Evolutionary conservation across 441 rosid species (phyloP).

Genomic region (Metrosideros polymorpha): DNA sequence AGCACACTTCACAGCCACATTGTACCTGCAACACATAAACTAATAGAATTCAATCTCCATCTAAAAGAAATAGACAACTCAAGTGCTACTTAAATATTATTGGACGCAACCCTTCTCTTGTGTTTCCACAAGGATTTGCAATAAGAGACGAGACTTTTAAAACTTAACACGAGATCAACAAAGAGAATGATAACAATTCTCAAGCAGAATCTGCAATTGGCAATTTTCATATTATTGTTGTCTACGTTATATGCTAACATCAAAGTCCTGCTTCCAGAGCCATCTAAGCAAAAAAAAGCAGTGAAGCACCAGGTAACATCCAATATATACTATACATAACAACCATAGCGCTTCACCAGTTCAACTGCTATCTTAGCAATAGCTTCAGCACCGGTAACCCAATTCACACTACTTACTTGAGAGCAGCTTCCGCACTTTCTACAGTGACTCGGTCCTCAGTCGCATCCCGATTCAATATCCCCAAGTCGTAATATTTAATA

Average conservation of each 20-base stretch:
- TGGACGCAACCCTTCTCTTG: not conserved
- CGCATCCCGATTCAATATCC: constrained; percentile 78
- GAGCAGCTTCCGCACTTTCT: constrained; percentile 84
- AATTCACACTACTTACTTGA: constrained; percentile 43
- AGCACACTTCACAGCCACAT: constrained; percentile 97
- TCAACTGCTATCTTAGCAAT: not conserved
- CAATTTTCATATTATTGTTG: not conserved
- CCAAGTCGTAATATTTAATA: constrained; percentile 81
- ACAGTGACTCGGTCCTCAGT: constrained; percentile 74
- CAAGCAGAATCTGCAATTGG: not conserved
- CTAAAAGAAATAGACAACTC: not conserved
- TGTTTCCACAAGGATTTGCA: not conserved
- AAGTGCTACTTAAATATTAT: not conserved
- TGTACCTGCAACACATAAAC: constrained; percentile 46
- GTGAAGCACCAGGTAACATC: not conserved
- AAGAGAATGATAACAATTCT: not conserved
- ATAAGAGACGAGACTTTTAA: not conserved
- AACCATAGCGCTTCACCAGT: not conserved
- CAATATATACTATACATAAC: not conserved
- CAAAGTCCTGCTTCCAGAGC: not conserved
- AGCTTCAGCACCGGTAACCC: not conserved
- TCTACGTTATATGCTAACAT: not conserved
- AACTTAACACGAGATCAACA: not conserved
- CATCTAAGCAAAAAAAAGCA: not conserved
- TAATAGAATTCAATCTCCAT: not conserved